Base-by-base conservation (phyloP, 2,329 filamentous ascomycete species). In the Epichloe typhina region DNA sequence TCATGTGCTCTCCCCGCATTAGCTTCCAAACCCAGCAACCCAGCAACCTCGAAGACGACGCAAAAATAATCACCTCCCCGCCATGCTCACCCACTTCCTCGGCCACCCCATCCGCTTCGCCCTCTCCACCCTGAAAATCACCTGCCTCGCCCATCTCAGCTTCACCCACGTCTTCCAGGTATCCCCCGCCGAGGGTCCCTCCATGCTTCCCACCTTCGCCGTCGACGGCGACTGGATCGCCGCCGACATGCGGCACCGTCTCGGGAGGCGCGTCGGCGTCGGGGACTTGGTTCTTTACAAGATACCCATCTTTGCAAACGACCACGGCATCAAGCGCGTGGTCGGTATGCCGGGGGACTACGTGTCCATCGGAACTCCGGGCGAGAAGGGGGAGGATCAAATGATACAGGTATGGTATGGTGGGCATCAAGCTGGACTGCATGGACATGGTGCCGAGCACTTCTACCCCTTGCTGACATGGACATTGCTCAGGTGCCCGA, bases 131-230 rank as follows among this genome's bases (percentile, higher is more conserved):
- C 50, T 68, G 56, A 69, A 68, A 52, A 56, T 60, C 9, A 57
- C 72, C 49, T 72, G 72, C 56, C 59, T 76, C 49, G 56, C 69
- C 44, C 59, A 75, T 54, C 66, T 70, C 53, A 68, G 71, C 17
- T 57, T 72, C 54, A 75, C 79, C 42, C 83, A 93, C 67, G 70
- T 80, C 59, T 79, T 80, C 68, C 73, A 73, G 55, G 60, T 83
- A 56, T 75, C 76, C 19, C 66, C 72, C 4, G 81, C 82, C 15
- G 72, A 73, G 26, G 91, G 91, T 2, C 81, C 88, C 3, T 91
- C 86, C 17, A 97, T 97, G 93, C 77, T 93, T 47, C 91, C 91
- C 7, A 95, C 88, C 0, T 82, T 96, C 54, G 72, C 75, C 23
- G 72, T 82, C 1, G 66, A 72, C 8, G 83, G 82, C 51, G 84